phyloP scores from a whole-genome alignment of 1,139 yeast genomes.

The Groenewaldozyma auringiensis region DNA sequence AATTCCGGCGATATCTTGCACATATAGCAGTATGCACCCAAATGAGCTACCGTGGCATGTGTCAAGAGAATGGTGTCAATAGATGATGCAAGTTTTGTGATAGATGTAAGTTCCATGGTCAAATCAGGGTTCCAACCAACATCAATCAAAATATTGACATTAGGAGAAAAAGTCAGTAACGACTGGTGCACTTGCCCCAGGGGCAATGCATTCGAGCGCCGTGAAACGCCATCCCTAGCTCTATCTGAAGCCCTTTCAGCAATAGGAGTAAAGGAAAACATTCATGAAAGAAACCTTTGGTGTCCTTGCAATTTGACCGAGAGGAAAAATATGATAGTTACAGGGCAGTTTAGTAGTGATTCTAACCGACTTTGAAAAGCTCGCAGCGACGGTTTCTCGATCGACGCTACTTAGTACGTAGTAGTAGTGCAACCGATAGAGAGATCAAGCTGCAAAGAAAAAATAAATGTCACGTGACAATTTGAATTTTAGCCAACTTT shows the following conservation, averaged over 20 bases:
- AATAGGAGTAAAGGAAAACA: neutral
- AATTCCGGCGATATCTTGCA: constrained; percentile 59
- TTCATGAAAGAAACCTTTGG: neutral
- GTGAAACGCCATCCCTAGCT: neutral
- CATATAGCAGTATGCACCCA: constrained; percentile 73
- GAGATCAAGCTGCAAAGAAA: no score
- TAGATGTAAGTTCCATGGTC: constrained; percentile 20
- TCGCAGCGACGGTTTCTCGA: no score
- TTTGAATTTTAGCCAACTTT: no score
- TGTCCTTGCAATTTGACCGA: neutral
- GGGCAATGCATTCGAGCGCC: neutral
- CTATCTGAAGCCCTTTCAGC: neutral
- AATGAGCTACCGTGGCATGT: constrained; percentile 73
- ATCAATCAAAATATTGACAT: constrained; percentile 29
- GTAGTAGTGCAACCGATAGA: no score
- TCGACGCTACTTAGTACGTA: no score
- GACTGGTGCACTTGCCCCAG: constrained; percentile 23
- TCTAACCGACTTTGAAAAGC: no score
- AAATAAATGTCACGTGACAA: no score
- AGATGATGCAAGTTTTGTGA: constrained; percentile 15
- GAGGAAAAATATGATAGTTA: neutral
- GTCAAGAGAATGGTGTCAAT: constrained; percentile 60
- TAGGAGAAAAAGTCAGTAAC: constrained; percentile 22
- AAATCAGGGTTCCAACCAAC: constrained; percentile 35
- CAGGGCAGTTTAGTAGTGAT: no score